These are phyloP conservation scores for Blastosporella zonata DNA, from an alignment of 1,284 basidiomycete genomes.

Conservation along the genomic window DNA sequence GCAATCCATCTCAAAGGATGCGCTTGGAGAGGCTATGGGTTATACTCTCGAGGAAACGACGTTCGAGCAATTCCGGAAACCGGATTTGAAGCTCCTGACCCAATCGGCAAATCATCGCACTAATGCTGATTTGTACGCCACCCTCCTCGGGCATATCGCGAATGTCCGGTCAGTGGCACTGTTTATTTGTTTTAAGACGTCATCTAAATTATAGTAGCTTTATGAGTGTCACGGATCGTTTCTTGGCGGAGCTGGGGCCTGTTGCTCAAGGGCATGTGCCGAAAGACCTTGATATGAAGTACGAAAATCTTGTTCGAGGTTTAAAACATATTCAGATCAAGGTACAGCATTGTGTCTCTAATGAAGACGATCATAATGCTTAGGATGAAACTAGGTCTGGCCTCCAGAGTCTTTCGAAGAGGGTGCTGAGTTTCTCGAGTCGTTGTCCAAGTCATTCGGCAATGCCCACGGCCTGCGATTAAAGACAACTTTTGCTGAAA, in stretches of 20 bases:
- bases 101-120: slow-evolving; percentile 73
- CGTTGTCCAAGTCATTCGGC: slow-evolving; percentile 79
- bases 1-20: slow-evolving; percentile 69
- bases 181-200: slow-evolving; percentile 1
- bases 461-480: slow-evolving; percentile 83
- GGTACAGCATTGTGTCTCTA: slow-evolving; percentile 34
- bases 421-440: slow-evolving; percentile 88
- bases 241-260: slow-evolving; percentile 76
- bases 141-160: slow-evolving; percentile 80
- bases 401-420: slow-evolving; percentile 93
- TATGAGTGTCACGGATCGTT: slow-evolving; percentile 84
- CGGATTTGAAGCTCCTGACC: slow-evolving; percentile 62
- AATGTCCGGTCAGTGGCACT: slow-evolving; percentile 58
- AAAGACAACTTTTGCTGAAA: slow-evolving; percentile 87
- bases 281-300: slow-evolving; percentile 77
- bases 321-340: slow-evolving; percentile 80
- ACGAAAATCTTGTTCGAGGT: slow-evolving; percentile 80
- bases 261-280: slow-evolving; percentile 69
- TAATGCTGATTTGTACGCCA: slow-evolving; percentile 79
- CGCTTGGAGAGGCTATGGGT: slow-evolving; percentile 74
- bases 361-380: neutral
- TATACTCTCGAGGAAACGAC: slow-evolving; percentile 80
- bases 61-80: slow-evolving; percentile 81
- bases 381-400: slow-evolving; percentile 63
- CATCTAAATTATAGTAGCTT: slow-evolving; percentile 49